phyloP scores from a whole-genome alignment of 1,284 basidiomycete species.

The Cystobasidiaceae sp. region DNA sequence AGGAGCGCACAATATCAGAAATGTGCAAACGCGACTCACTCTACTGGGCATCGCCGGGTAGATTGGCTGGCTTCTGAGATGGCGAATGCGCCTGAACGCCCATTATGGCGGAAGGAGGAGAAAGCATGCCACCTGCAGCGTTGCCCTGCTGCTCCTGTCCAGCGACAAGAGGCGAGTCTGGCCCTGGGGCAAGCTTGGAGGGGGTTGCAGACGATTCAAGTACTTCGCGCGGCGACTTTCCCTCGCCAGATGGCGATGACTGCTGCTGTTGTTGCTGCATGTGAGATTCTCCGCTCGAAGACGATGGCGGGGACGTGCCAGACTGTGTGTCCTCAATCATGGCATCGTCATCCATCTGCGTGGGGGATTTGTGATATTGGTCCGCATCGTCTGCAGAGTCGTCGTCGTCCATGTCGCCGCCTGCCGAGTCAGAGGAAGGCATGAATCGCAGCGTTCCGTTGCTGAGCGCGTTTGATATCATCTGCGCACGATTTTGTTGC shows the following conservation, averaged over 20 bases:
- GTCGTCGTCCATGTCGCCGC: constrained; percentile 4
- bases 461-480: constrained; percentile 24
- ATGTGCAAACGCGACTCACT: no score
- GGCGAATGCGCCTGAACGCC: constrained; percentile 26
- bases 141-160: not conserved
- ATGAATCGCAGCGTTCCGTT: constrained; percentile 27
- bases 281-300: not conserved
- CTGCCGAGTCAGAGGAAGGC: not conserved
- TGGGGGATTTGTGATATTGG: constrained; percentile 29
- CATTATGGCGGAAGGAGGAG: constrained; percentile 23
- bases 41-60: no score
- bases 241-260: no score
- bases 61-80: constrained; percentile 58
- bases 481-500: constrained; percentile 2
- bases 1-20: no score
- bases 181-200: constrained; percentile 2
- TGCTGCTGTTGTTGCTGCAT: not conserved
- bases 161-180: constrained; percentile 2
- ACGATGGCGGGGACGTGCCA: not conserved
- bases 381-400: constrained; percentile 5
- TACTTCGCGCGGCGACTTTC: no score
- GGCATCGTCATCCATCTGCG: constrained; percentile 17
- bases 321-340: constrained; percentile 17
- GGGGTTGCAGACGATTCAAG: constrained; percentile 9
- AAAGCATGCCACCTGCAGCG: not conserved